These are phyloP conservation scores for Theobroma grandiflorum DNA, from an alignment of 441 rosid species.

Conservation along the genomic window DNA sequence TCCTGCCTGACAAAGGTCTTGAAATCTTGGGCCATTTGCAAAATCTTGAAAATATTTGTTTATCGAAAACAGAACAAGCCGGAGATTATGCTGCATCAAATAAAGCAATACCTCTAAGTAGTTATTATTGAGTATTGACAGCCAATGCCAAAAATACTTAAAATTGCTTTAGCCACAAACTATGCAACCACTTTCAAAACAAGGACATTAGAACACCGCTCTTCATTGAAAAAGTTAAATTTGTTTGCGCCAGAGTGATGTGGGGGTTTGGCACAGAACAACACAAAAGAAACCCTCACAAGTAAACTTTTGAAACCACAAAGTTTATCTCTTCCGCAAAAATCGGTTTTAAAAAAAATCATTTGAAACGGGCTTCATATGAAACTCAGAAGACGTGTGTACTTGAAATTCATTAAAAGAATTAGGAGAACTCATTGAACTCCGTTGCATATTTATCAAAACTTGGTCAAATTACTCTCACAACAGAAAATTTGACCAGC, in stretches of 20 bases:
- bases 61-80: constrained; percentile 84
- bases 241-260: no score
- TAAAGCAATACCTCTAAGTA: neutral
- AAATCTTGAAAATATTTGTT: constrained; percentile 87
- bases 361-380: neutral
- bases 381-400: neutral
- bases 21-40: constrained; percentile 75
- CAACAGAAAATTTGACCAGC: neutral
- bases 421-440: neutral
- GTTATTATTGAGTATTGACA: neutral
- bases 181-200: neutral
- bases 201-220: neutral
- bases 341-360: neutral
- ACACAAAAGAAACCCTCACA: neutral
- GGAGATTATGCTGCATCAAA: constrained; percentile 88
- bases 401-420: neutral
- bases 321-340: neutral
- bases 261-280: neutral
- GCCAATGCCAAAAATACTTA: neutral
- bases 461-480: neutral
- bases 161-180: neutral
- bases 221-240: neutral
- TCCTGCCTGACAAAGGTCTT: constrained; percentile 97
- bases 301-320: neutral
- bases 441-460: neutral